Conservation (phyloP, 805 yeast species). For the Wickerhamiella parazyma region DNA sequence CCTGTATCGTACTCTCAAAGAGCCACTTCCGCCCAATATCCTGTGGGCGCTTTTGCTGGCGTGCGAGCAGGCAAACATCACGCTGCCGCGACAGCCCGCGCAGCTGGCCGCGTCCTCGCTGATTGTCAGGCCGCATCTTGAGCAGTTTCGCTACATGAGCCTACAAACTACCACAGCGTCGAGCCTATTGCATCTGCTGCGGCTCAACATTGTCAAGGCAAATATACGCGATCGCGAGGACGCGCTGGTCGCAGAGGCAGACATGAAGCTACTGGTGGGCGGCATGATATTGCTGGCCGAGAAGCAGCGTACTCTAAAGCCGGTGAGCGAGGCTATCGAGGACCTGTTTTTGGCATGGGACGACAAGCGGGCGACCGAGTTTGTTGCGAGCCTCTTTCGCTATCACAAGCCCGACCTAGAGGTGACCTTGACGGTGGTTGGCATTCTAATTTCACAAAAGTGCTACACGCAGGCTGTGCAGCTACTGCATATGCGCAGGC, state of each 20-base stretch:
- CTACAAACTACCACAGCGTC: constrained; percentile 14
- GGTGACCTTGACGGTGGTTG: constrained; percentile 1
- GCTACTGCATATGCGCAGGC: constrained; percentile 12
- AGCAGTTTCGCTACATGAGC: constrained; percentile 24
- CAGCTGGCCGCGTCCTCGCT: constrained; percentile 11
- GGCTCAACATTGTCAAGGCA: constrained; percentile 10
- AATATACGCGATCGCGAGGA: constrained; percentile 9
- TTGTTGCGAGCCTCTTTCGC: constrained; percentile 4
- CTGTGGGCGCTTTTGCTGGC: constrained; percentile 22
- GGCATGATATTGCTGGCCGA: constrained; percentile 21
- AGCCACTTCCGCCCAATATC: constrained; percentile 12
- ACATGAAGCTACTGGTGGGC: constrained; percentile 20
- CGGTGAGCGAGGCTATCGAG: constrained; percentile 4
- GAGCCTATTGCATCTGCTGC: constrained; percentile 16
- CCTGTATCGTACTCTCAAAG: constrained; percentile 3
- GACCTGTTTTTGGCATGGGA: constrained; percentile 17
- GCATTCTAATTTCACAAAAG: constrained; percentile 11
- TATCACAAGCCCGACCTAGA: constrained; percentile 5
- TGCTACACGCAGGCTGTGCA: constrained; percentile 15
- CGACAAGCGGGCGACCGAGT: constrained; percentile 1
- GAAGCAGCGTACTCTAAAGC: constrained; percentile 10
- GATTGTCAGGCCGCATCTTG: constrained; percentile 21
- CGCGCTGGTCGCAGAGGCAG: constrained; percentile 14
- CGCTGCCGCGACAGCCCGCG: not conserved
- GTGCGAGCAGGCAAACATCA: not conserved